Percentiles rank a stretch among this genome's conserved stretches.
Conservation (phyloP, 2,329 filamentous ascomycete species). For the Cytospora piceae region DNA sequence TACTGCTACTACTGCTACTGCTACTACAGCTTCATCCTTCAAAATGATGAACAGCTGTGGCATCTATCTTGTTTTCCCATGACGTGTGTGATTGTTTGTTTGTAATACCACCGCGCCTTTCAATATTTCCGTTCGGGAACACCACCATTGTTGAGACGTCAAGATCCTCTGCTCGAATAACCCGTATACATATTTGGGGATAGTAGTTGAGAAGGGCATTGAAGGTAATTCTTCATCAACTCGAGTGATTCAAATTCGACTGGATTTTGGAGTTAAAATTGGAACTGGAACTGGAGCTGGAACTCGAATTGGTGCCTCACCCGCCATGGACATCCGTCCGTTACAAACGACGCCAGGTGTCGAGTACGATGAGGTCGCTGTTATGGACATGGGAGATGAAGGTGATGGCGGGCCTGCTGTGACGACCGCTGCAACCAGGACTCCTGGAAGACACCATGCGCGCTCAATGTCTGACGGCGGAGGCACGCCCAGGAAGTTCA, state of each 20-base stretch:
- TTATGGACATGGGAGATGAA: conserved; percentile 30
- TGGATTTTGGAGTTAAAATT: background rate
- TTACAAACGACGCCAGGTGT: conserved; percentile 27
- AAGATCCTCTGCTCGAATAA: background rate
- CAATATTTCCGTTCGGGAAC: background rate
- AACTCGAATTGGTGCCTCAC: background rate
- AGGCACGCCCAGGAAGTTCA: conserved; percentile 58
- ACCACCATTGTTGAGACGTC: background rate
- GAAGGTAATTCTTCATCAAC: background rate
- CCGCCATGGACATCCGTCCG: conserved; percentile 24
- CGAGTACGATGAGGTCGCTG: conserved; percentile 34
- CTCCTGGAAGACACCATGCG: conserved; percentile 53
- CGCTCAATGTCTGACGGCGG: conserved; percentile 69
- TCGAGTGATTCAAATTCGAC: background rate
- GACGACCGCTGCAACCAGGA: conserved; percentile 35
- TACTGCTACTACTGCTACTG: background rate
- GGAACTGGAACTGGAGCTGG: background rate
- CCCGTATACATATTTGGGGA: too few species aligned
- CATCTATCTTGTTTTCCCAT: background rate
- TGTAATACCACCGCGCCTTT: background rate
- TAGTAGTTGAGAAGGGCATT: background rate
- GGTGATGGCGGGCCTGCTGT: conserved; percentile 13
- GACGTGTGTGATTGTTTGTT: background rate
- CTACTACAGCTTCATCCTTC: background rate
- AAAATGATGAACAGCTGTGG: background rate